phyloP scores from a whole-genome alignment of 2,329 filamentous ascomycete genomes.

The Cordyceps cicadae region DNA sequence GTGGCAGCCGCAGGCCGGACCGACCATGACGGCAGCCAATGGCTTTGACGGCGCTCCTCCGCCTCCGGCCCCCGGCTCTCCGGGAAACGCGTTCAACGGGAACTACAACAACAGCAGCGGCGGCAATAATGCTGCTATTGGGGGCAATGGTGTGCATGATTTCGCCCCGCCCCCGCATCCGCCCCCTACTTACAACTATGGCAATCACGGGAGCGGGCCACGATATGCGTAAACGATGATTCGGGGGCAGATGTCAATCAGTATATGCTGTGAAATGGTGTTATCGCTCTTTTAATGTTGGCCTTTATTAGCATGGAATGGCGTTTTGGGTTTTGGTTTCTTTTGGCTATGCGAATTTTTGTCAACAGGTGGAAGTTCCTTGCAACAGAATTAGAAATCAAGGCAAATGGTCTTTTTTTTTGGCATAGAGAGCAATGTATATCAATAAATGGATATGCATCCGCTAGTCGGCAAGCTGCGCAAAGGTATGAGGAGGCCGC shows the following conservation, averaged over 20 bases:
- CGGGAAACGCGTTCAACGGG: neutral
- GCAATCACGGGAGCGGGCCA: slow-evolving; percentile 12
- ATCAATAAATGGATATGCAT: neutral
- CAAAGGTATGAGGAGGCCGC: neutral
- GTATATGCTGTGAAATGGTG: neutral
- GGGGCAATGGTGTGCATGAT: slow-evolving; percentile 1
- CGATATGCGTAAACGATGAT: slow-evolving; percentile 19
- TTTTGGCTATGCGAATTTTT: neutral
- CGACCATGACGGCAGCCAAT: slow-evolving; percentile 13
- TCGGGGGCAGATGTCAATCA: neutral
- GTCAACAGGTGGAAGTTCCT: neutral
- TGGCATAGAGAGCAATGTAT: neutral
- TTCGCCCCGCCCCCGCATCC: slow-evolving; percentile 4
- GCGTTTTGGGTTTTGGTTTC: neutral
- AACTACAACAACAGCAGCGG: neutral
- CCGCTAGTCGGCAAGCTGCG: neutral
- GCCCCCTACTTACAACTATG: slow-evolving; percentile 8
- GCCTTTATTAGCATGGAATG: neutral
- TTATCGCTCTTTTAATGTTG: neutral
- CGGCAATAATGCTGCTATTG: neutral
- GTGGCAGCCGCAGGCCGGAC: slow-evolving; percentile 13
- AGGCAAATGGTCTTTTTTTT: neutral
- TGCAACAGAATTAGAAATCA: neutral
- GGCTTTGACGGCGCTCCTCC: neutral
- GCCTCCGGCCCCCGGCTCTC: neutral